Percentiles rank a stretch among this genome's conserved stretches.
Evolutionary conservation across 2,329 filamentous ascomycete genomes (phyloP).

Genomic region (Nakataea oryzae): DNA sequence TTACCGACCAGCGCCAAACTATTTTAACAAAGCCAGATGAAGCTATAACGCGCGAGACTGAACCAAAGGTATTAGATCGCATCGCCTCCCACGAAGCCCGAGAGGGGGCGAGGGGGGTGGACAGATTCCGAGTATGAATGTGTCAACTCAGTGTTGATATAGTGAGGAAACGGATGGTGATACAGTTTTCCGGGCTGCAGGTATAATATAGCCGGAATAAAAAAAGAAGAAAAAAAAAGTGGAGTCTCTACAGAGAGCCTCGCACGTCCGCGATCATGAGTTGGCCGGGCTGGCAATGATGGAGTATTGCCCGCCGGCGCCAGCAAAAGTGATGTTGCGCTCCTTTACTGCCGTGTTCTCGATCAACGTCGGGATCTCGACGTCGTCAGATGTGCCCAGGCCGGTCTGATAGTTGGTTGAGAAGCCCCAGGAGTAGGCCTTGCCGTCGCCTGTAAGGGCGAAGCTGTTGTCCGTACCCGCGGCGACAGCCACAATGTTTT

Average conservation of each 20-base stretch:
- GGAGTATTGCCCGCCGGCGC: slow-evolving; percentile 79
- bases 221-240: not conserved
- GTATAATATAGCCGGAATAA: too few relatives aligned
- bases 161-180: not conserved
- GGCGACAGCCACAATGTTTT: slow-evolving; percentile 46
- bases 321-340: slow-evolving; percentile 66
- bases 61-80: not conserved
- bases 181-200: not conserved
- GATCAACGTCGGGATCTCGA: slow-evolving; percentile 66
- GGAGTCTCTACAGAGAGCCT: not conserved
- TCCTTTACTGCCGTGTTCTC: slow-evolving; percentile 76
- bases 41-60: not conserved
- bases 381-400: slow-evolving; percentile 67
- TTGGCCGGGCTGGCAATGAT: slow-evolving; percentile 41
- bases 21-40: not conserved
- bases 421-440: slow-evolving; percentile 73
- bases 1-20: not conserved
- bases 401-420: slow-evolving; percentile 73
- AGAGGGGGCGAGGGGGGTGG: too few relatives aligned
- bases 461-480: slow-evolving; percentile 66
- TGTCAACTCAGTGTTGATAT: not conserved
- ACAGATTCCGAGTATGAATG: not conserved
- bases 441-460: slow-evolving; percentile 56
- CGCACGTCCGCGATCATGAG: slow-evolving; percentile 1
- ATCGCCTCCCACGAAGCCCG: not conserved